Conservation (phyloP, 441 rosid species). For the Daphne laureola region DNA sequence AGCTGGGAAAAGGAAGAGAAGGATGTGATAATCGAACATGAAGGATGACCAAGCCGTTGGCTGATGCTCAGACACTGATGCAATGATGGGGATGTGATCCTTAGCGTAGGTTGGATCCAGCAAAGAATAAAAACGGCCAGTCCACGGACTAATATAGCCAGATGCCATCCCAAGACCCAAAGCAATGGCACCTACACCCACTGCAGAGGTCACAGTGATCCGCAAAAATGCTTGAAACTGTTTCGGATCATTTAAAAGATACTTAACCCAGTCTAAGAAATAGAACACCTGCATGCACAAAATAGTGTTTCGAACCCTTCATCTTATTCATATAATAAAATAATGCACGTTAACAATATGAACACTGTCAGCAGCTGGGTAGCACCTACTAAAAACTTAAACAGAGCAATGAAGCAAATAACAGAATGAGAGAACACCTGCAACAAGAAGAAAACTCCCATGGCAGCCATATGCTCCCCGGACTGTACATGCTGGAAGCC, state of each 20-base stretch:
- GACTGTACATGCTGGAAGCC: conserved; percentile 99
- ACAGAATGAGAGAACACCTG: conserved; percentile 40
- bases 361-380: background rate
- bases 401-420: background rate
- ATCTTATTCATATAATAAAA: background rate
- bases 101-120: conserved; percentile 97
- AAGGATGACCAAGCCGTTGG: conserved; percentile 99
- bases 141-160: conserved; percentile 99
- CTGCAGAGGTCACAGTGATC: conserved; percentile 68
- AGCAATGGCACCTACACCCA: conserved; percentile 66
- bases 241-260: conserved; percentile 69
- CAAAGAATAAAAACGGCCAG: conserved; percentile 92
- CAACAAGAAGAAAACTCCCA: conserved; percentile 94
- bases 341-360: background rate
- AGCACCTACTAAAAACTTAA: background rate
- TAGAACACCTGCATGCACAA: conserved; percentile 60
- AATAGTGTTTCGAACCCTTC: conserved; percentile 3
- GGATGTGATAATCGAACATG: conserved; percentile 96
- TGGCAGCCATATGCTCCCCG: conserved; percentile 98
- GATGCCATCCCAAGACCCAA: conserved; percentile 87
- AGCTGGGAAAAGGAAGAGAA: conserved; percentile 98
- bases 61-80: conserved; percentile 99
- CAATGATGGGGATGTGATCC: conserved; percentile 96
- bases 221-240: conserved; percentile 81
- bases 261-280: conserved; percentile 87